These are phyloP conservation scores for Cladosporium cucumerinum DNA, from an alignment of 2,329 filamentous ascomycete species.

Conservation along the genomic window DNA sequence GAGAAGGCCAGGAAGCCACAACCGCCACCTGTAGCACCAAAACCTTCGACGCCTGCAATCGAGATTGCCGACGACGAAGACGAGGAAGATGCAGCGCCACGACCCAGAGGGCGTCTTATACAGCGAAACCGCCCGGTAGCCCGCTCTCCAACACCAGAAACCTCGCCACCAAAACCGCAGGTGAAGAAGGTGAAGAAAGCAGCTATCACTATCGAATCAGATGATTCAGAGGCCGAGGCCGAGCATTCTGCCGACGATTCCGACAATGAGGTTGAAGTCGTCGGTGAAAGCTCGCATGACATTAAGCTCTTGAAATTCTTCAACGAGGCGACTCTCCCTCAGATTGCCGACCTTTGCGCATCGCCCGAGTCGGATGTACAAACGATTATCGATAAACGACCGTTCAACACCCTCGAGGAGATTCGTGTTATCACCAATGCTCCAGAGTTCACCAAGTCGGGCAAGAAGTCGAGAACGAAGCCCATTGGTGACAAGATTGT, in stretches of 20 bases:
- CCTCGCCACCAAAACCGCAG: constrained; percentile 23
- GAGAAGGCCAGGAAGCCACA: constrained; percentile 6
- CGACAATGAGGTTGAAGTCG: constrained; percentile 24
- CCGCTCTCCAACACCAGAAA: constrained; percentile 18
- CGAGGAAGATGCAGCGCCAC: constrained; percentile 17
- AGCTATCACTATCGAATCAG: constrained; percentile 37
- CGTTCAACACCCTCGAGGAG: constrained; percentile 65
- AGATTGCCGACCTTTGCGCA: constrained; percentile 78
- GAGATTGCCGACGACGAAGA: constrained; percentile 28
- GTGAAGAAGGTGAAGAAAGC: constrained; percentile 30
- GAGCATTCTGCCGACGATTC: constrained; percentile 38
- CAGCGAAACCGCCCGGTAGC: constrained; percentile 14
- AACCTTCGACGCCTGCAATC: constrained; percentile 19
- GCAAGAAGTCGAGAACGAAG: constrained; percentile 47
- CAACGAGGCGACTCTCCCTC: constrained; percentile 71
- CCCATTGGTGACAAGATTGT: constrained; percentile 65
- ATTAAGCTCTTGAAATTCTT: constrained; percentile 70
- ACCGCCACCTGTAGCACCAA: constrained; percentile 20
- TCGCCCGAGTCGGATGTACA: constrained; percentile 68
- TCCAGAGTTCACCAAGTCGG: constrained; percentile 49
- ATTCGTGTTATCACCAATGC: constrained; percentile 58
- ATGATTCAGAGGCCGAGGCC: constrained; percentile 41
- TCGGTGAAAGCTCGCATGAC: constrained; percentile 40
- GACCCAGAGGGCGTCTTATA: constrained; percentile 13
- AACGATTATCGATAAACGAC: constrained; percentile 67